These are phyloP conservation scores for Tulasnella sp. DNA, from an alignment of 768 basidiomycete genomes.

Conservation along the genomic window DNA sequence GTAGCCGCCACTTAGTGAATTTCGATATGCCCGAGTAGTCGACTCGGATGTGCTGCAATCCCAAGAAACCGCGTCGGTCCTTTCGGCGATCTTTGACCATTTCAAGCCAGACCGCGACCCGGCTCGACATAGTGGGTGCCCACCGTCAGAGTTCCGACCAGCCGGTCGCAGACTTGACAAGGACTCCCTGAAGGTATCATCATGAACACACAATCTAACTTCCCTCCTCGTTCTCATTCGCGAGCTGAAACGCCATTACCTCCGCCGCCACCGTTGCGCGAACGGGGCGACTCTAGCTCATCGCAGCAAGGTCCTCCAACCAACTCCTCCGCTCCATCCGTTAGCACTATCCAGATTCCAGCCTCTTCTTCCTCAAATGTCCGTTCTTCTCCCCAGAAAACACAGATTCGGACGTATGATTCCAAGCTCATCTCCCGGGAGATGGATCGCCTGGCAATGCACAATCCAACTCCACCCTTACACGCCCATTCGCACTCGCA, in stretches of 20 bases:
- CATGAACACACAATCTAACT: no score
- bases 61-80: no score
- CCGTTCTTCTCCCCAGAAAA: conserved; percentile 27
- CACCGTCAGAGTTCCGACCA: no score
- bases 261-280: conserved; percentile 8
- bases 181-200: no score
- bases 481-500: conserved; percentile 16
- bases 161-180: no score
- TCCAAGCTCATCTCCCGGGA: conserved; percentile 68
- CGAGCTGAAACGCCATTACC: conserved; percentile 14
- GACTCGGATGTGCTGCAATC: no score
- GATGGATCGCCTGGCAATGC: conserved; percentile 64
- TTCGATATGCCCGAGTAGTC: no score
- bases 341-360: conserved; percentile 19
- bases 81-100: no score
- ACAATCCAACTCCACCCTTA: conserved; percentile 21
- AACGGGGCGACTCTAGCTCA: conserved; percentile 1
- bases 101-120: no score
- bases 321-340: conserved; percentile 2
- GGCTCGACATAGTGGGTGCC: no score
- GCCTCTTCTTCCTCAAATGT: background rate
- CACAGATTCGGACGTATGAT: conserved; percentile 61
- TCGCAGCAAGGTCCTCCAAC: background rate
- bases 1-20: no score
- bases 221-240: no score